These are phyloP conservation scores for Ascochyta viciae-villosae DNA, from an alignment of 2,329 filamentous ascomycete species.

Conservation along the genomic window DNA sequence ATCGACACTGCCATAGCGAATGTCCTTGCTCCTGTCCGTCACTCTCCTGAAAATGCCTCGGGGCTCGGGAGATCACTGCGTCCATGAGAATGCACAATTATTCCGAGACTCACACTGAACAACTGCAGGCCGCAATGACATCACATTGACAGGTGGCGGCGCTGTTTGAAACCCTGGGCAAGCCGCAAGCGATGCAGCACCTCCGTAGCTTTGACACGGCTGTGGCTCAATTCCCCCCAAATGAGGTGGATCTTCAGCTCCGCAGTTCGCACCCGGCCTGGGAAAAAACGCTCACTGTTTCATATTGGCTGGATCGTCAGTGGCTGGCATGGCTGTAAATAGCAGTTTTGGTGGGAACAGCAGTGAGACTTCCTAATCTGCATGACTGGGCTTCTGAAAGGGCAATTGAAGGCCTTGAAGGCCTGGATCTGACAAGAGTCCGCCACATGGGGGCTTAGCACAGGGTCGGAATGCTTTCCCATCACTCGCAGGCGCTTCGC, in stretches of 20 bases:
- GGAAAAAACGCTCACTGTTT: slow-evolving; percentile 21
- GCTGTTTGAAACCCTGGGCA: slow-evolving; percentile 13
- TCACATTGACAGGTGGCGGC: slow-evolving; percentile 4
- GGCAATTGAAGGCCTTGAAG: slow-evolving; percentile 2
- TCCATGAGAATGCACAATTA: background rate
- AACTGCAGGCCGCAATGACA: slow-evolving; percentile 7
- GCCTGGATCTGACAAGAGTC: slow-evolving; percentile 12
- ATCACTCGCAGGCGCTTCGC: slow-evolving; percentile 12
- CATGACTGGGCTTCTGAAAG: slow-evolving; percentile 5
- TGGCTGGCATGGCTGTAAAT: slow-evolving; percentile 15
- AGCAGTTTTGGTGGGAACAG: background rate
- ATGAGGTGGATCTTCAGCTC: slow-evolving; percentile 12
- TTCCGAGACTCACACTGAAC: slow-evolving; percentile 2
- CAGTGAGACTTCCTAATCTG: background rate
- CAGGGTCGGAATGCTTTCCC: slow-evolving; percentile 20
- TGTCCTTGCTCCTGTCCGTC: background rate
- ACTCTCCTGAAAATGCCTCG: slow-evolving; percentile 3
- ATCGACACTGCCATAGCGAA: slow-evolving; percentile 8
- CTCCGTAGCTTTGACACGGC: slow-evolving; percentile 1
- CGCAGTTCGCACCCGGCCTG: background rate
- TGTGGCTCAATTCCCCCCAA: slow-evolving; percentile 8
- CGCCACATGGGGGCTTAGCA: slow-evolving; percentile 13
- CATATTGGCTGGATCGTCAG: slow-evolving; percentile 17
- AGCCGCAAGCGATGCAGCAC: slow-evolving; percentile 14
- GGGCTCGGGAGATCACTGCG: background rate